Evolutionary conservation across 225 moss, liverwort and hornwort species (phyloP).

Genomic region (Rhytidiadelphus loreus): DNA sequence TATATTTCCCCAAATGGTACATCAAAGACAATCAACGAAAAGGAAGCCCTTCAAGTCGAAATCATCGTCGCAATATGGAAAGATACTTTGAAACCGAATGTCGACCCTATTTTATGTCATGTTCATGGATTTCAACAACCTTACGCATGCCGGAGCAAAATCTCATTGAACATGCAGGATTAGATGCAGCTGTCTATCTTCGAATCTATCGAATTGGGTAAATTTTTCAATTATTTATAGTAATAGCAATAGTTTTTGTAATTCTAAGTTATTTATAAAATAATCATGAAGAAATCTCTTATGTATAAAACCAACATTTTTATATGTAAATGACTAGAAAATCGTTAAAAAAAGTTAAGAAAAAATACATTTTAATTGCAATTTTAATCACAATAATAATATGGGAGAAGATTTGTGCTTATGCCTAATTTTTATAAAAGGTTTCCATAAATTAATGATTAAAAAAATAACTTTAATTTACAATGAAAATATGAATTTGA

Average conservation of each 20-base stretch:
- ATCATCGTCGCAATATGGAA: neutral
- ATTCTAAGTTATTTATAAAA: neutral
- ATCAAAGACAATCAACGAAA: slow-evolving; percentile 47
- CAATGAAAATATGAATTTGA: neutral
- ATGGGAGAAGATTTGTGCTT: accelerated
- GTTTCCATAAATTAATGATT: no score
- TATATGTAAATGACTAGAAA: no score
- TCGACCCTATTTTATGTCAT: slow-evolving; percentile 33
- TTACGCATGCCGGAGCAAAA: slow-evolving; percentile 52
- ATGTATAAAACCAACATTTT: no score
- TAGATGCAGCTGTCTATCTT: slow-evolving; percentile 63
- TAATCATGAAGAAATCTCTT: neutral
- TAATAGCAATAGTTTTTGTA: accelerated
- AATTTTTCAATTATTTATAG: neutral
- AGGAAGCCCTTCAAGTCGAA: slow-evolving; percentile 25
- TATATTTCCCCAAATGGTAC: slow-evolving; percentile 65
- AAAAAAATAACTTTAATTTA: neutral
- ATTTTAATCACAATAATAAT: neutral
- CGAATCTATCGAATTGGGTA: slow-evolving; percentile 68
- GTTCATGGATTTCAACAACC: slow-evolving; percentile 43
- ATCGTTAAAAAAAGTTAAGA: accelerated
- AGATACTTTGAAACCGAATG: slow-evolving; percentile 42
- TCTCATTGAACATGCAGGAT: slow-evolving; percentile 70
- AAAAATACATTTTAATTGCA: no score
- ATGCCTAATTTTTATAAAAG: accelerated